A percentile compares a stretch with the other conserved stretches of the same genome.
phyloP scores from a whole-genome alignment of 805 yeast species.

The Lipomyces mesembrius region DNA sequence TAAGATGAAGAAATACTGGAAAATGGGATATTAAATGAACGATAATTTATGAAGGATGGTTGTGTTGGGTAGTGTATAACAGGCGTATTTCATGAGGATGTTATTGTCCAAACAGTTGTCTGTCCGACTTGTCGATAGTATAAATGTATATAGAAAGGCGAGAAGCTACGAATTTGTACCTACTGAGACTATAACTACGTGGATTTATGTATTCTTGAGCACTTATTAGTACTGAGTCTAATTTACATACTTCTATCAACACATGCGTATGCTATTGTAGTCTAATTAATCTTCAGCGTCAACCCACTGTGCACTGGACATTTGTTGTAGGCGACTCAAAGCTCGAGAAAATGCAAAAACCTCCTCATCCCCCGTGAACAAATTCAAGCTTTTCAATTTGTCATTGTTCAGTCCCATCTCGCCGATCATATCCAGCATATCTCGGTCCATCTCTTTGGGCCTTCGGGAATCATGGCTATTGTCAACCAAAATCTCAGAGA shows the following conservation, averaged over 20 bases:
- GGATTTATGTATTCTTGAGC: neutral
- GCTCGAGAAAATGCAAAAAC: constrained; percentile 97
- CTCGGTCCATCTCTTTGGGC: constrained; percentile 60
- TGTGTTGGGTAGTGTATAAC: neutral
- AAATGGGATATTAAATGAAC: constrained; percentile 28
- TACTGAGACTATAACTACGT: neutral
- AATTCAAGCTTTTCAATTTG: constrained; percentile 44
- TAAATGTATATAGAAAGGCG: neutral
- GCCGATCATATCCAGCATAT: constrained; percentile 53
- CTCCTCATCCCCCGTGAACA: constrained; percentile 90
- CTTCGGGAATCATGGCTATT: constrained; percentile 22
- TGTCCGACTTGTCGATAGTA: neutral
- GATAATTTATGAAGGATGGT: neutral
- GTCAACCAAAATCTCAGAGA: constrained; percentile 83
- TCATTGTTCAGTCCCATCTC: constrained; percentile 77
- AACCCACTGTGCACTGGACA: constrained; percentile 94
- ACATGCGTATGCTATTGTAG: neutral
- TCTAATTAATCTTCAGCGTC: constrained; percentile 45
- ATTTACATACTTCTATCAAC: neutral
- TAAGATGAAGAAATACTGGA: constrained; percentile 18
- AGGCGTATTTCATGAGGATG: neutral
- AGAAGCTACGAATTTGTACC: neutral
- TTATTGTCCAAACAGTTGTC: neutral
- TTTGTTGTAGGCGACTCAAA: constrained; percentile 83
- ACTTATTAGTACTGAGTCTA: neutral